Evolutionary conservation across 2,329 filamentous ascomycete genomes (phyloP), one percentile per base, ranked within the genome.

Genomic region (Didymella lethalis): DNA sequence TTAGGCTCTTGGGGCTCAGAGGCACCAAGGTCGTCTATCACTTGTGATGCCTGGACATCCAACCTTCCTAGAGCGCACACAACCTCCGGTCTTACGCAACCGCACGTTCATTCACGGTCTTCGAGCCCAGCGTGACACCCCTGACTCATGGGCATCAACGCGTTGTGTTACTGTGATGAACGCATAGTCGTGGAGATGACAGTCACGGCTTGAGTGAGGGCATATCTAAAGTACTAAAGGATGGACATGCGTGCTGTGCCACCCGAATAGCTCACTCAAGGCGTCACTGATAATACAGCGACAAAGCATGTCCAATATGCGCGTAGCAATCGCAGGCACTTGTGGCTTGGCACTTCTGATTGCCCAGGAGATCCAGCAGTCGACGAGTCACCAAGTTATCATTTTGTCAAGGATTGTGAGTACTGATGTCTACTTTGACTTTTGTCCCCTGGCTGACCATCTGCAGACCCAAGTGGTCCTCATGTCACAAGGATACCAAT

Each of bases 331-430:
- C 64, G 86, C 86, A 64, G 86, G 86, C 41, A 86, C 83, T 49
- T 84, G 85, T 63, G 85, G 85, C 51, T 77, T 89, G 54, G 85
- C 85, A 54, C 81, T 83, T 60, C 78, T 83, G 32, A 83, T 89
- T 59, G 84, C 83, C 16, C 82, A 85, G 56, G 83, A 85, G 68
- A 82, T 93, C 31, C 83, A 85, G 29, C 76, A 80, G 26, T 82
- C 86, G 51, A 90, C 86, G 34, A 86, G 85, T 46, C 88, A 92
- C 74, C 84, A 88, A 49, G 83, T 92, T 44, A 81, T 93, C 51
- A 83, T 93, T n/a, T 77, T 93, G 29, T 91, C 90, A 23, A 83
- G 87, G 80, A 79, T 75, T 60, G 88, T 89, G 75, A 74, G 82
- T 78, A n/a, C 12, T 32, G 16, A 10, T 14, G 6, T 16, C 31